These are phyloP conservation scores for Solanum gracilifrons DNA, from an alignment of 257 asterid species.

Conservation along the genomic window DNA sequence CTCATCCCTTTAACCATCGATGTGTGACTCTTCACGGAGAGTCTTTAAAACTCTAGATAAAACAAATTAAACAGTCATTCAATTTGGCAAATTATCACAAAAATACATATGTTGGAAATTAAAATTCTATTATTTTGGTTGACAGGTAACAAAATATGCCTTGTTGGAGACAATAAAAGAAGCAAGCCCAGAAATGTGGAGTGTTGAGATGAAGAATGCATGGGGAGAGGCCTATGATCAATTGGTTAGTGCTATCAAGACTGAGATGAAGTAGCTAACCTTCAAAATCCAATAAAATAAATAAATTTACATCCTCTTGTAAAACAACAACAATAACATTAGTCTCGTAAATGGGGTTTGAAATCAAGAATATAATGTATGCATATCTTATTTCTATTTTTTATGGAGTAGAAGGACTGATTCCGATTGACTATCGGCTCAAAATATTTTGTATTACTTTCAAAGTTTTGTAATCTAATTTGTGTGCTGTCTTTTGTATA, in stretches of 20 bases:
- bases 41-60: neutral
- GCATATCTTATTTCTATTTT: too few species aligned
- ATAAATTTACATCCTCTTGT: too few species aligned
- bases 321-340: neutral
- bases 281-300: neutral
- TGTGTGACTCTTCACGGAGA: neutral
- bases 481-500: neutral
- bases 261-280: constrained; percentile 43
- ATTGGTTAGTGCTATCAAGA: constrained; percentile 71
- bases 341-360: neutral
- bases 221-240: constrained; percentile 70
- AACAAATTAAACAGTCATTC: neutral
- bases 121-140: neutral
- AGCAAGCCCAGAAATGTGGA: constrained; percentile 78
- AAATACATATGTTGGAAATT: neutral
- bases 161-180: constrained; percentile 71
- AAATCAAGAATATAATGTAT: neutral
- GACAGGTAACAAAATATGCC: constrained; percentile 64
- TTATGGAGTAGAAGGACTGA: neutral
- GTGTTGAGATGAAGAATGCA: constrained; percentile 62
- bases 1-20: neutral
- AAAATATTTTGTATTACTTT: neutral
- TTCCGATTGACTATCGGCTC: too few species aligned
- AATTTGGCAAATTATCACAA: neutral
- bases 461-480: neutral